Base-by-base conservation (phyloP, 768 basidiomycete genomes). In the Leccinellum albellum region DNA sequence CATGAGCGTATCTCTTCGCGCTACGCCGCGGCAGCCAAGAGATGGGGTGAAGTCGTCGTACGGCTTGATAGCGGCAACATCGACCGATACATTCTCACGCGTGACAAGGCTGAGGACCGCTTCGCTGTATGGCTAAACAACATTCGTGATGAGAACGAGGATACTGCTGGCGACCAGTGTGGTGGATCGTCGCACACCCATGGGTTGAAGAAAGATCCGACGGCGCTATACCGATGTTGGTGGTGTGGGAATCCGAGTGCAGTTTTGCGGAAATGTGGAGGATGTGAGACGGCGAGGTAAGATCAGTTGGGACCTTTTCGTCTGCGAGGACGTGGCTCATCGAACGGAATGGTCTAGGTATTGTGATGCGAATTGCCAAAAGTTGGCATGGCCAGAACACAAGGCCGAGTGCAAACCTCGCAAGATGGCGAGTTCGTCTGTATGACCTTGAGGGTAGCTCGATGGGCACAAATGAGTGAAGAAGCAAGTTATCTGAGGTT, bases 191-290 rank as follows among this genome's bases (percentile, higher is more conserved):
- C n/a, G n/a, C n/a, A n/a, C n/a, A n/a, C n/a, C n/a, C n/a, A n/a
- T n/a, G n/a, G n/a, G n/a, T 6, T n/a, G 20, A 20, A 23, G 28
- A 65, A 74, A 17, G 23, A 82, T 49, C 69, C 70, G 14, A 75
- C 82, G 5, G 74, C 64, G 46, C 67, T 87, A 24, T 84, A 83
- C 68, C 72, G 78, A 13, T 87, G 85, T 61, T 82, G 83, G 21
- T 82, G 78, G 77, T 87, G 86, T 57, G 75, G 79, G 6, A 87
- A 86, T 56, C 84, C 85, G 6, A 85, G 81, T 51, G 83, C 82
- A 0, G 75, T 76, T 7, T 66, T 85, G 49, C 76, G 76, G 60
- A 85, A 81, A 66, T 85, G 84, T 57, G 65, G 70, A 6, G 74
- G 77, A 3, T 81, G 80, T 52, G 71, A 64, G 24, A 73, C 69